Conservation (phyloP, 78 protist genomes). For the Polysphondylium violaceum region DNA sequence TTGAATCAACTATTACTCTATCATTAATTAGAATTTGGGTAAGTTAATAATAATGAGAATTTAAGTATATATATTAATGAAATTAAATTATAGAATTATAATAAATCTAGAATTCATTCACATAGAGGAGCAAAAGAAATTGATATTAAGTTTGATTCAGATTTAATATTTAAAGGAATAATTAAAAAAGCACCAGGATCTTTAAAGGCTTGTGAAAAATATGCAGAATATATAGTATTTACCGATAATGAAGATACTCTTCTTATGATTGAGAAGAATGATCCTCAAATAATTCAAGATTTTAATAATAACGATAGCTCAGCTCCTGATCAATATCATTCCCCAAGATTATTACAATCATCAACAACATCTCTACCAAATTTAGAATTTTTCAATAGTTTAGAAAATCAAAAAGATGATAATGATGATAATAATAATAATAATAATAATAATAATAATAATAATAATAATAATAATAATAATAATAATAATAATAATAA, state of each 20-base stretch:
- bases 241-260: constrained; percentile 41
- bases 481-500: neutral
- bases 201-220: constrained; percentile 35
- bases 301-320: neutral
- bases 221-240: constrained; percentile 72
- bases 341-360: neutral
- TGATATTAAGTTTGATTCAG: constrained; percentile 77
- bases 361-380: constrained; percentile 12
- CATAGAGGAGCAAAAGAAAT: constrained; percentile 79
- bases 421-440: constrained; percentile 3
- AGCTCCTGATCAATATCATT: no score
- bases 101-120: constrained; percentile 85
- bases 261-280: constrained; percentile 56
- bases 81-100: constrained; percentile 87
- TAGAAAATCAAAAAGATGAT: neutral
- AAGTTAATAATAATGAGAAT: neutral
- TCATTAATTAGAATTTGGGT: constrained; percentile 85
- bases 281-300: constrained; percentile 41
- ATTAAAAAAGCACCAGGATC: constrained; percentile 79
- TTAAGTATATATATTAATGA: neutral
- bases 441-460: constrained; percentile 11
- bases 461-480: constrained; percentile 9
- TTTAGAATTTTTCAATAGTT: no score
- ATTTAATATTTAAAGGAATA: constrained; percentile 83
- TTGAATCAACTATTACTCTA: constrained; percentile 33